These are phyloP conservation scores for Ophiorrhiza pumila DNA, from an alignment of 257 asterid genomes.

Conservation along the genomic window DNA sequence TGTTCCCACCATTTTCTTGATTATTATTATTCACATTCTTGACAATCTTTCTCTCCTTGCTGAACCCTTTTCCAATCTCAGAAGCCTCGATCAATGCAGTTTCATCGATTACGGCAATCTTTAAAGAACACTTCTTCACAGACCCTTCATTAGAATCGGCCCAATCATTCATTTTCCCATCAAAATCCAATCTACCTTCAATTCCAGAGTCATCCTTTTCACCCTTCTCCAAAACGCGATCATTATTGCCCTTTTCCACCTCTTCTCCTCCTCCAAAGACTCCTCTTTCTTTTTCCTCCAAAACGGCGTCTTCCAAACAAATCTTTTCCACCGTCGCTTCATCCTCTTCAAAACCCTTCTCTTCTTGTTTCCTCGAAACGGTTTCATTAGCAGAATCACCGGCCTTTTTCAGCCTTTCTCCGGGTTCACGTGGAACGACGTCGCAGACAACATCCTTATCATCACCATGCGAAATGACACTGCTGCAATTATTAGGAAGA, in stretches of 20 bases:
- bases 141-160: conserved; percentile 20
- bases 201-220: conserved; percentile 5
- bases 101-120: conserved; percentile 36
- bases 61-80: not conserved
- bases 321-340: not conserved
- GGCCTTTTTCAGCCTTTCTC: not conserved
- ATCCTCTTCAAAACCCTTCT: not conserved
- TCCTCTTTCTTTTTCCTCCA: not conserved
- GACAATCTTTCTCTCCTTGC: not conserved
- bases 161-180: not conserved
- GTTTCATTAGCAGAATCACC: not conserved
- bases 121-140: conserved; percentile 34
- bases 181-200: not conserved
- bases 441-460: not conserved
- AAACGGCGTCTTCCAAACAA: not conserved
- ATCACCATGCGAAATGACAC: not conserved
- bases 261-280: too few relatives aligned
- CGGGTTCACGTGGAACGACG: not conserved
- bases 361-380: not conserved
- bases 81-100: conserved; percentile 31
- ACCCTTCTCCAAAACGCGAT: not conserved
- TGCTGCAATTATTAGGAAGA: not conserved
- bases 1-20: conserved; percentile 17
- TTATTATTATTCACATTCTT: not conserved
- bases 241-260: not conserved